Evolutionary conservation across 371 early-diverging fungal species (phyloP), one percentile per base, ranked within the genome.

Genomic region (Mortierella sp.): DNA sequence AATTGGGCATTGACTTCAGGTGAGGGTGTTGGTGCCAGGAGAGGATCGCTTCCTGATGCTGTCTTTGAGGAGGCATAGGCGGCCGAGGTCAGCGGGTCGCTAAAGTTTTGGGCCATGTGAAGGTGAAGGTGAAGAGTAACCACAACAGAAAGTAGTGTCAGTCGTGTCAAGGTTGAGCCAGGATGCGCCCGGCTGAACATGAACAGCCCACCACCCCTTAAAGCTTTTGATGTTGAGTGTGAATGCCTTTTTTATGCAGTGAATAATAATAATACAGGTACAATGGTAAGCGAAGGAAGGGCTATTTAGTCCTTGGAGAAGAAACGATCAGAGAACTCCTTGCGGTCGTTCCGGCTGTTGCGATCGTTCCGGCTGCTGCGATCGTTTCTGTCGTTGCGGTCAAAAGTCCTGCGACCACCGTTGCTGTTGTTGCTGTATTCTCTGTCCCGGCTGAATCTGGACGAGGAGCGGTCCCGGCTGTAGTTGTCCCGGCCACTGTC

Each of bases 81-180:
- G 40, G 74, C 85, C 53, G 85, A 84, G 31, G 81, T 84, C 28
- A 84, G 78, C 16, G 85, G 85, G 71, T 84, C 85, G 53, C 81
- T 84, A 43, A 84, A 84, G 76, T 77, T 78, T 43, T 77, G 81
- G 13, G 84, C 74, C 85, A 84, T 84, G 75, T 31, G 64, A 53
- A 46, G n/a, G 54, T 53, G 69, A 34, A 37, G 43, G 21, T 19
- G n/a, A n/a, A n/a, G n/a, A n/a, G n/a, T n/a, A n/a, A n/a, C n/a
- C n/a, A n/a, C n/a, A n/a, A n/a, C n/a, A n/a, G n/a, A n/a, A n/a
- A n/a, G n/a, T n/a, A n/a, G n/a, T n/a, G n/a, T n/a, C n/a, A n/a
- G n/a, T n/a, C n/a, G n/a, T n/a, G n/a, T n/a, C n/a, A n/a, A n/a
- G n/a, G n/a, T n/a, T n/a, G n/a, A n/a, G n/a, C n/a, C n/a, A 61